Base-by-base conservation (phyloP, 2,329 filamentous ascomycete species). In the Chrysoporthe puriensis region DNA sequence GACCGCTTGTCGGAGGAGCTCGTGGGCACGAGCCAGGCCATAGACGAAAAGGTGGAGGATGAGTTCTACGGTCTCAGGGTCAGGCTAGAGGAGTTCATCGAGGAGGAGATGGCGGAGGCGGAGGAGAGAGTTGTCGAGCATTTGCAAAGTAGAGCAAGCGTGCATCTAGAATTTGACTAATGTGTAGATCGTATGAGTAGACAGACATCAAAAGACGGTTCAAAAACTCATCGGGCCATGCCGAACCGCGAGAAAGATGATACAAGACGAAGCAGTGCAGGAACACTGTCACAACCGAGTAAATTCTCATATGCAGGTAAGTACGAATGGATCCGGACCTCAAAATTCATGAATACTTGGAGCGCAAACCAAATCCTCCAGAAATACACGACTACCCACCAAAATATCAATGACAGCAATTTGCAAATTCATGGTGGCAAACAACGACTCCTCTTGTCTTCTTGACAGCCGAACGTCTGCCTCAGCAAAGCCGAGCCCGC, bases 51-150 rank as follows among this genome's bases (percentile, higher is more conserved):
- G 13, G n/a, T 66, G 13, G 64, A 66, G 4, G 64, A 66, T 36
- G 58, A 66, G 16, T 62, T 62, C 8, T 62, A 34, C 8, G 64
- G 64, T 9, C 46, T 66, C 48, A 48, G 50, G 32, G 57, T 66
- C 2, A 56, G 44, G 21, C 32, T 66, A 11, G 64, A 66, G 50
- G 64, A 66, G 7, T 66, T 62, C 16, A 62, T 66, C 42, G 57
- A 66, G 32, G 64, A 66, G 13, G 64, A 66, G 48, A n/a, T 66
- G 46, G 36, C 48, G 6, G 64, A 66, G 50, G 64, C 64, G 9
- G 64, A 66, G 52, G 58, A 57, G 42, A 56, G 63, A 26, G 54
- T 65, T 11, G 56, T 59, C 3, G 54, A 65, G 44, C 63, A 65
- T 43, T 40, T 65, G 54, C 63, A 65, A 26, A 65, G 56, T 13